Conservation (phyloP, 805 yeast species). For the Candida namnaoensis region DNA sequence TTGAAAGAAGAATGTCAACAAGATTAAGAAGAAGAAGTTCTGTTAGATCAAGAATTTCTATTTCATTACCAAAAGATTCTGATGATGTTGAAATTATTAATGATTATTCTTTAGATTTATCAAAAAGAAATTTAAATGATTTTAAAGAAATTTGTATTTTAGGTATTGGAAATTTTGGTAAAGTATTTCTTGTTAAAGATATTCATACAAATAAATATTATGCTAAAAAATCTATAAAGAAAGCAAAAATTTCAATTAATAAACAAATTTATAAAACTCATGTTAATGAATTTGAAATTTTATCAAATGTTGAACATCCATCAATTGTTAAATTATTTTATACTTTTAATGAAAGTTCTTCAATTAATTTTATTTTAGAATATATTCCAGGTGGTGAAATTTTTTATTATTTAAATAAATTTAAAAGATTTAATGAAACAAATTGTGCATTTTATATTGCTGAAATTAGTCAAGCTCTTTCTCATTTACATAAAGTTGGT, state of each 20-base stretch:
- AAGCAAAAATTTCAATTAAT: constrained; percentile 64
- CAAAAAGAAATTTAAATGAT: constrained; percentile 29
- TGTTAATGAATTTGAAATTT: constrained; percentile 67
- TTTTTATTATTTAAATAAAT: constrained; percentile 33
- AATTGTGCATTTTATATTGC: constrained; percentile 73
- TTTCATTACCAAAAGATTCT: constrained; percentile 7
- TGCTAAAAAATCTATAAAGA: constrained; percentile 81
- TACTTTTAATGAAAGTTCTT: constrained; percentile 73
- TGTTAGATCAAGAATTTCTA: constrained; percentile 10
- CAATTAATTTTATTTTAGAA: constrained; percentile 68
- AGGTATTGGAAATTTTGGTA: constrained; percentile 86
- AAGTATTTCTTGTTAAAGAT: constrained; percentile 73
- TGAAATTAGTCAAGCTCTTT: constrained; percentile 69
- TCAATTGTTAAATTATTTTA: constrained; percentile 76
- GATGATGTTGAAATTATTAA: constrained; percentile 4
- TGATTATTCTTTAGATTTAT: constrained; percentile 7
- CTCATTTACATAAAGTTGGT: constrained; percentile 71
- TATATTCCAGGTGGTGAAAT: constrained; percentile 89
- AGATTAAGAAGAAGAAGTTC: constrained; percentile 5
- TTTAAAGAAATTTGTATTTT: constrained; percentile 65
- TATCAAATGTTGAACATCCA: constrained; percentile 66
- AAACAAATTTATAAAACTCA: constrained; percentile 55
- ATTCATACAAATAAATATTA: constrained; percentile 48
- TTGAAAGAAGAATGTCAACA: neutral
- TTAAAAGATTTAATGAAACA: constrained; percentile 43